Evolutionary conservation across 345 rosid genomes (phyloP).

Genomic region (Lenwebbia sp.): DNA sequence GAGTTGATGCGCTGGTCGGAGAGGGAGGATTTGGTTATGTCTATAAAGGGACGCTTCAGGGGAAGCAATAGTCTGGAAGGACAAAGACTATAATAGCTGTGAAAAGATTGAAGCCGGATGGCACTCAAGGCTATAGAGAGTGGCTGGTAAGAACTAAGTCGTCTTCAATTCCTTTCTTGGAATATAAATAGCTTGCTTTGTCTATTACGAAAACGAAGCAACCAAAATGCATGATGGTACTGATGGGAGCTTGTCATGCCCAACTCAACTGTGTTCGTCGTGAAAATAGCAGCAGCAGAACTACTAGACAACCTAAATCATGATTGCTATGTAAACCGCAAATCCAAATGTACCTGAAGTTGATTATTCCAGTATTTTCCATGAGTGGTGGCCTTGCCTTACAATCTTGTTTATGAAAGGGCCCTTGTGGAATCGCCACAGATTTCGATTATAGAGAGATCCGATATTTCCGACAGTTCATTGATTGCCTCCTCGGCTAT

Average conservation of each 20-base stretch:
- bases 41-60: conserved; percentile 3
- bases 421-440: background rate
- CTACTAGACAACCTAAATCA: background rate
- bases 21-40: conserved; percentile 2
- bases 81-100: background rate
- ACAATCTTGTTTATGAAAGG: background rate
- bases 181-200: background rate
- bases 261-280: background rate
- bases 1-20: background rate
- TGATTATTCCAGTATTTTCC: background rate
- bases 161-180: background rate
- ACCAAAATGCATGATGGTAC: background rate
- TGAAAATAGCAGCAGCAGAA: background rate
- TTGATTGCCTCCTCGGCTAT: background rate
- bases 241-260: background rate
- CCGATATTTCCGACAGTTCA: background rate
- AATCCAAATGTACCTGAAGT: background rate
- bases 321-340: background rate
- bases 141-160: background rate
- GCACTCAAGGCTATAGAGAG: background rate
- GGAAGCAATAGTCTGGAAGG: background rate
- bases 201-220: background rate
- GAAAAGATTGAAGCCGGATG: background rate
- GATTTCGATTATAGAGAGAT: background rate
- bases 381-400: background rate